Evolutionary conservation across 1,284 basidiomycete genomes (phyloP).

Genomic region (Golubevia sp.): DNA sequence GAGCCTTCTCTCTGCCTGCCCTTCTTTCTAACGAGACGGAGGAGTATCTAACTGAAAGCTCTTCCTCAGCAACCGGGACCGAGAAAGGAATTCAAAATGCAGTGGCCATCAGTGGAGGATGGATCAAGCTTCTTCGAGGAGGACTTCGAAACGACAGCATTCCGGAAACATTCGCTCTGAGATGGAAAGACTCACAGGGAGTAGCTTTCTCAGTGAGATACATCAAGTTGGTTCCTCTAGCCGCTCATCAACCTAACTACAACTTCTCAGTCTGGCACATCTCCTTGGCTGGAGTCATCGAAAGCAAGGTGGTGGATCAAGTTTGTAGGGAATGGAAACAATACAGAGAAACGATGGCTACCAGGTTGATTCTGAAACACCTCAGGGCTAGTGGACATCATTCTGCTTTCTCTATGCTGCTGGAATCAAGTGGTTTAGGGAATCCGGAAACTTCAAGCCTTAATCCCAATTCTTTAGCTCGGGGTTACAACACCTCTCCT

Average conservation of each 20-base stretch:
- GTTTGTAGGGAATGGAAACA: not conserved
- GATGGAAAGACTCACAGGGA: conserved; percentile 32
- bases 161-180: conserved; percentile 32
- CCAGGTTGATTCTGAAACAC: conserved; percentile 69
- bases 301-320: conserved; percentile 17
- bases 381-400: conserved; percentile 76
- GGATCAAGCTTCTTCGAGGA: conserved; percentile 25
- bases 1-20: conserved; percentile 20
- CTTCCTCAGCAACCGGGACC: conserved; percentile 21
- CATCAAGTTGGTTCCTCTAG: conserved; percentile 43
- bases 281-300: conserved; percentile 37
- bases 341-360: conserved; percentile 33
- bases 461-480: not conserved
- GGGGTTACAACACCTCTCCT: no score
- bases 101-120: conserved; percentile 4
- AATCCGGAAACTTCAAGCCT: conserved; percentile 59
- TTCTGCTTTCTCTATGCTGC: conserved; percentile 70
- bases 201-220: conserved; percentile 38
- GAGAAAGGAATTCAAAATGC: not conserved
- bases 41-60: conserved; percentile 16
- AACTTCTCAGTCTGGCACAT: conserved; percentile 51
- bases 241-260: conserved; percentile 42
- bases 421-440: conserved; percentile 68
- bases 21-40: conserved; percentile 5
- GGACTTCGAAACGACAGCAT: conserved; percentile 39